Conservation (phyloP, 2,329 filamentous ascomycete genomes). For the Fusarium tjaetaba region DNA sequence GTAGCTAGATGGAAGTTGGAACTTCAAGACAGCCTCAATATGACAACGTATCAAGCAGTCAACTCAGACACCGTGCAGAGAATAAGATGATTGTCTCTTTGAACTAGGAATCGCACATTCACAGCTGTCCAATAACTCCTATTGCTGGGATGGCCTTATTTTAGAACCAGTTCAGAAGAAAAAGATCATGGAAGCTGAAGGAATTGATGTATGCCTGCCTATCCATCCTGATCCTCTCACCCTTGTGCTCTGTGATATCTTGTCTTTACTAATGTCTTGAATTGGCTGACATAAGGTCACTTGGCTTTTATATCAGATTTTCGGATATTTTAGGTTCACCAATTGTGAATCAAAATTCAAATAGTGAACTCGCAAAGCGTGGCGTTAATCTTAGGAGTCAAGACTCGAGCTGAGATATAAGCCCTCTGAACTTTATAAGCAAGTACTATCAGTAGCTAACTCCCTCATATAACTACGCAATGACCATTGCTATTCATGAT, state of each 20-base stretch:
- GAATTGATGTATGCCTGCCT: too few species aligned
- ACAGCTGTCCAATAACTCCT: too few species aligned
- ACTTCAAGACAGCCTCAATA: background rate
- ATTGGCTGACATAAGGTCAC: background rate
- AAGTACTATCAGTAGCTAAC: background rate
- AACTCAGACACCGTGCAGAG: too few species aligned
- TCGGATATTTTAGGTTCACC: too few species aligned
- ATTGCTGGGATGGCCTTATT: too few species aligned
- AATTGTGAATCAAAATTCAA: background rate
- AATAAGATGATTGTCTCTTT: too few species aligned
- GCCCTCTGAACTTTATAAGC: background rate
- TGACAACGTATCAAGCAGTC: background rate
- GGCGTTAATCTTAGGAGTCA: too few species aligned
- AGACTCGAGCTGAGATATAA: background rate
- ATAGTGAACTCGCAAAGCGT: background rate
- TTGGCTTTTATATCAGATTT: rapidly evolving
- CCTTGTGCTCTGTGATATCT: background rate
- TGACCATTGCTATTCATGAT: background rate
- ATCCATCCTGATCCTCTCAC: too few species aligned
- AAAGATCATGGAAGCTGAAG: too few species aligned
- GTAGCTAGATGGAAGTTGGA: background rate
- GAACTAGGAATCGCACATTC: too few species aligned
- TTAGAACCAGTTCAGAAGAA: too few species aligned
- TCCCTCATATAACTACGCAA: too few species aligned
- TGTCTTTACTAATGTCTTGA: background rate